phyloP scores from a whole-genome alignment of 139 green algal genomes.

The Mychonastes homosphaera region DNA sequence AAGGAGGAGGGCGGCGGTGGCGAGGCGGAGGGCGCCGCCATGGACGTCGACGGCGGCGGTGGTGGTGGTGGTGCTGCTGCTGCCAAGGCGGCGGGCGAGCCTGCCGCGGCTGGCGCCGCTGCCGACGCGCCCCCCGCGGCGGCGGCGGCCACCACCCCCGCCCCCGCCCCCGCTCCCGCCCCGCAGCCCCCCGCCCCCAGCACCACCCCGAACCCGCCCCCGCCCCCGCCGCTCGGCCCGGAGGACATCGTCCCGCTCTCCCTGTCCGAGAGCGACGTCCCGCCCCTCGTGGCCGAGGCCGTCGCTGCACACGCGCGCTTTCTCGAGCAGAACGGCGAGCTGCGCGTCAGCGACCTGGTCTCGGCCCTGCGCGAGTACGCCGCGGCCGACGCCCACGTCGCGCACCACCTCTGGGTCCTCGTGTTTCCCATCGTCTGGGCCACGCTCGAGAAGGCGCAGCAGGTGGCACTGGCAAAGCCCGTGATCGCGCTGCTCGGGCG shows the following conservation, averaged over 20 bases:
- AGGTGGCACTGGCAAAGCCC: constrained; percentile 83
- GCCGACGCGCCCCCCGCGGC: background rate
- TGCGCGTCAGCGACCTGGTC: constrained; percentile 65
- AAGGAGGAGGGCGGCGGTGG: too few relatives aligned
- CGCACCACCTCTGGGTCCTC: constrained; percentile 70
- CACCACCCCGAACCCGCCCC: background rate
- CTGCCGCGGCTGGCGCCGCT: constrained; percentile 1
- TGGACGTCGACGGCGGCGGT: too few relatives aligned
- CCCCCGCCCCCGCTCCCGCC: background rate
- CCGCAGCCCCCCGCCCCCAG: background rate
- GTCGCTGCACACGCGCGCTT: constrained; percentile 11
- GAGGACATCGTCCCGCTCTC: background rate
- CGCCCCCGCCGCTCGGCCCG: background rate
- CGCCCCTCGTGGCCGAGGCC: background rate
- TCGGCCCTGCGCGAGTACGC: constrained; percentile 64
- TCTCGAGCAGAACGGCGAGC: constrained; percentile 21
- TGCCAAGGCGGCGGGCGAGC: constrained; percentile 1
- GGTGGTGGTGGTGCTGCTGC: background rate
- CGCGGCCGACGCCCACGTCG: constrained; percentile 47
- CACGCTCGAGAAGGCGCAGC: constrained; percentile 84
- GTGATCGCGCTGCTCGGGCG: constrained; percentile 86
- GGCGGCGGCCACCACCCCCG: background rate
- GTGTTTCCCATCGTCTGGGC: constrained; percentile 98
- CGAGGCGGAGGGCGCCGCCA: too few relatives aligned
- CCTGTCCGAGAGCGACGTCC: constrained; percentile 4